A percentile compares a stretch with the other conserved stretches of the same genome.
These are phyloP conservation scores for Boletus rufocinnamomeus DNA, from an alignment of 768 basidiomycete species.

Conservation along the genomic window DNA sequence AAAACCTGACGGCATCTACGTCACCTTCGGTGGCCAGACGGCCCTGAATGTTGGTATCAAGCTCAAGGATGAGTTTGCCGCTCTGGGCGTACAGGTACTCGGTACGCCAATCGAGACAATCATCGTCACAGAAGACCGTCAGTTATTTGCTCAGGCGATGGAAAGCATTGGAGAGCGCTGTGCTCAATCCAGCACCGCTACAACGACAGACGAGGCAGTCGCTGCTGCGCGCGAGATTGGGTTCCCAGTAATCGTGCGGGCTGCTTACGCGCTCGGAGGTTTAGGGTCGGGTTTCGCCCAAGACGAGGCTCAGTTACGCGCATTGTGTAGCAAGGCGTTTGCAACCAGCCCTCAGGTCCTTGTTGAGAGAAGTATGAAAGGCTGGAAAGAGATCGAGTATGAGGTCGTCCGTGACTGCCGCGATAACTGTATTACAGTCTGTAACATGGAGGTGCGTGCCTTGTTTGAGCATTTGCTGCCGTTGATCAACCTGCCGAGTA, in stretches of 20 bases:
- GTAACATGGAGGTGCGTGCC: conserved; percentile 97
- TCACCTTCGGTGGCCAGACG: conserved; percentile 98
- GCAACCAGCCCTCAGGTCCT: conserved; percentile 97
- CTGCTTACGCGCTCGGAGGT: conserved; percentile 95
- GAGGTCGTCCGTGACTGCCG: conserved; percentile 97
- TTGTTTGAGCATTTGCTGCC: background rate
- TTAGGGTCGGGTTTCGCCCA: conserved; percentile 97
- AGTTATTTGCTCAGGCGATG: conserved; percentile 93
- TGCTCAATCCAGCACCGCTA: conserved; percentile 86
- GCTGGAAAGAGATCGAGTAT: conserved; percentile 99
- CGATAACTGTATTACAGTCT: conserved; percentile 98
- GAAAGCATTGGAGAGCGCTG: conserved; percentile 94
- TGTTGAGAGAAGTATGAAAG: conserved; percentile 99
- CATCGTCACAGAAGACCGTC: conserved; percentile 95
- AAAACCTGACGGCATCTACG: conserved; percentile 98
- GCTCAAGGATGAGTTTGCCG: conserved; percentile 94
- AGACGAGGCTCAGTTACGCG: conserved; percentile 84
- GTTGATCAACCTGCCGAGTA: conserved; percentile 34
- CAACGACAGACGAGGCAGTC: conserved; percentile 81
- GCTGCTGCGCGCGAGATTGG: conserved; percentile 83
- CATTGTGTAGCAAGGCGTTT: conserved; percentile 92
- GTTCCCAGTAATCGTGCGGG: conserved; percentile 94
- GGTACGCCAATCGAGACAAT: conserved; percentile 98
- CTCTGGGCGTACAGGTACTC: conserved; percentile 87
- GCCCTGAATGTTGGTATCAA: conserved; percentile 96